Evolutionary conservation across 129 eudicot species (phyloP).

Genomic region (Artemisia annua): DNA sequence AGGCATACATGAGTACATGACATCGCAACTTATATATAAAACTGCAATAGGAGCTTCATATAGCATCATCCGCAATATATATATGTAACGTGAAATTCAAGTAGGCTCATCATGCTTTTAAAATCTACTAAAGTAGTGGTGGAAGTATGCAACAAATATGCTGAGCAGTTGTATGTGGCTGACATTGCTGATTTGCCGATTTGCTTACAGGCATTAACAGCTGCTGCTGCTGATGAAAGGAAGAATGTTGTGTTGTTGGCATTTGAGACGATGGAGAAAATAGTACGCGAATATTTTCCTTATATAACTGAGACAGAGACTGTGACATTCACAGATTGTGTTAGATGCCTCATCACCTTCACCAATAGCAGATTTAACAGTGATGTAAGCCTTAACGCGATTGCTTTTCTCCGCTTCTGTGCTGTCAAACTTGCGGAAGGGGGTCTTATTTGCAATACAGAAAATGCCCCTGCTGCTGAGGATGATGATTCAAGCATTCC

Average conservation of each 20-base stretch:
- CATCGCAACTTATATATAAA: not conserved
- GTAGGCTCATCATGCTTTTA: slow-evolving; percentile 10
- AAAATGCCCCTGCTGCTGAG: slow-evolving; percentile 27
- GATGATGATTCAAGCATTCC: slow-evolving; percentile 45
- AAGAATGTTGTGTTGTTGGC: slow-evolving; percentile 94
- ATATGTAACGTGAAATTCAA: not conserved
- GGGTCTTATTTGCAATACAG: slow-evolving; percentile 68
- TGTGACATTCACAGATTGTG: slow-evolving; percentile 84
- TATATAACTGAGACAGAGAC: slow-evolving; percentile 96
- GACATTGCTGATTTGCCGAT: not conserved
- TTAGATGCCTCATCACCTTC: slow-evolving; percentile 93
- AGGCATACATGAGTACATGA: slow-evolving; percentile 5
- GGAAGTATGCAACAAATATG: slow-evolving; percentile 3
- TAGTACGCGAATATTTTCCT: slow-evolving; percentile 94
- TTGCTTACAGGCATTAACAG: slow-evolving; percentile 70
- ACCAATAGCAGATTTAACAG: slow-evolving; percentile 87
- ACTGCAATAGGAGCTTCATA: not conserved
- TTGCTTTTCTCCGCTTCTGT: slow-evolving; percentile 97
- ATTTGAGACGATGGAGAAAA: slow-evolving; percentile 94
- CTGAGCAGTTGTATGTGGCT: slow-evolving; percentile 6
- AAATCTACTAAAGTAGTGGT: slow-evolving; percentile 4
- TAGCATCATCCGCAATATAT: too few species aligned
- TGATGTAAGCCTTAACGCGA: slow-evolving; percentile 97
- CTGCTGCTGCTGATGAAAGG: slow-evolving; percentile 99
- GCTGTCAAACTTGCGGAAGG: slow-evolving; percentile 98